A percentile compares a stretch with the other conserved stretches of the same genome.
phyloP scores from a whole-genome alignment of 108 stramenopile genomes.

The Skeletonema potamos region DNA sequence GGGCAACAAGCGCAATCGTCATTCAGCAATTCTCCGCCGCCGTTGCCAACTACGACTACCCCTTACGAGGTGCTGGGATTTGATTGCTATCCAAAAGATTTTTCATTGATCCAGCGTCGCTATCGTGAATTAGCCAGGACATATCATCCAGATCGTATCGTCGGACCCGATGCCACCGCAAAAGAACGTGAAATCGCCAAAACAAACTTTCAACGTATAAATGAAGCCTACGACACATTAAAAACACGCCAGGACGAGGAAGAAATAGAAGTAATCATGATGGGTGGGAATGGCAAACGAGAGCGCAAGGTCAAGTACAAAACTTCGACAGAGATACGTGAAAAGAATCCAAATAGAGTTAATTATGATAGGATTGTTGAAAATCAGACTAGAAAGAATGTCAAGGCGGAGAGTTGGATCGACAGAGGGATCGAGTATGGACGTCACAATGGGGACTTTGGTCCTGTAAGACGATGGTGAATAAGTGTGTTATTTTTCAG shows the following conservation, averaged over 20 bases:
- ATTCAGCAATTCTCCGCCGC: slow-evolving; percentile 6
- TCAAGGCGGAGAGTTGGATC: slow-evolving; percentile 19
- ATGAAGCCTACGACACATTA: slow-evolving; percentile 28
- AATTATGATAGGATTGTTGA: slow-evolving; percentile 37
- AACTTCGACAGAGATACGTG: slow-evolving; percentile 17
- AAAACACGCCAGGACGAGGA: slow-evolving; percentile 29
- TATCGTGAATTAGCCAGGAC: slow-evolving; percentile 15
- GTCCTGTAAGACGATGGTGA: slow-evolving; percentile 25
- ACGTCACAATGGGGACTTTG: slow-evolving; percentile 43
- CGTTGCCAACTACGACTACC: slow-evolving; percentile 13
- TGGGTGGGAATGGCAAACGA: slow-evolving; percentile 26
- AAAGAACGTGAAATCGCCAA: slow-evolving; percentile 24
- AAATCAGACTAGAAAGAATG: slow-evolving; percentile 3
- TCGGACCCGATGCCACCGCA: slow-evolving; percentile 22
- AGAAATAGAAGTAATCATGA: slow-evolving; percentile 26
- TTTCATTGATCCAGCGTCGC: slow-evolving; percentile 12
- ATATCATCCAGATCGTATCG: slow-evolving; percentile 27
- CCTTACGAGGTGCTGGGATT: slow-evolving; percentile 33
- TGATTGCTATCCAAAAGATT: slow-evolving; percentile 18
- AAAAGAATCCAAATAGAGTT: slow-evolving; percentile 17
- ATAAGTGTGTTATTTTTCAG: background rate
- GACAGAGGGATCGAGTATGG: slow-evolving; percentile 24
- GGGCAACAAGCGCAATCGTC: background rate
- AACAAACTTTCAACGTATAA: slow-evolving; percentile 23
- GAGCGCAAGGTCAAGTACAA: slow-evolving; percentile 6